Percentiles rank a stretch among this genome's conserved stretches.
These are phyloP conservation scores for Venturia oleaginea DNA, from an alignment of 2,329 filamentous ascomycete species.

Conservation along the genomic window DNA sequence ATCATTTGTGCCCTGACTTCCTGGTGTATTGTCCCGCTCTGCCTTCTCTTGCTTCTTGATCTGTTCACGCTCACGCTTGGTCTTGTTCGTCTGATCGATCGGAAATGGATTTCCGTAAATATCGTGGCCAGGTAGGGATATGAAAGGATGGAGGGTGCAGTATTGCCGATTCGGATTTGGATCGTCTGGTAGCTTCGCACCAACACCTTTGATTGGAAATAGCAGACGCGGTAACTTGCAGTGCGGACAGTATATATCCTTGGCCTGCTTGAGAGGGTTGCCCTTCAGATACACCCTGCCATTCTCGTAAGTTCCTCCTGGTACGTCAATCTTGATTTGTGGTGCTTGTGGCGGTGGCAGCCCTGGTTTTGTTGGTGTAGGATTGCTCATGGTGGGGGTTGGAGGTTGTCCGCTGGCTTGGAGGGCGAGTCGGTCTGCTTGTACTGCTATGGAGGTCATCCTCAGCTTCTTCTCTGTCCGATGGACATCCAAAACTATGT, in stretches of 20 bases:
- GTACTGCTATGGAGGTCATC: conserved; percentile 49
- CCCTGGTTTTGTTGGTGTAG: conserved; percentile 38
- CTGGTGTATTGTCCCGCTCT: conserved; percentile 37
- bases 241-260: conserved; percentile 63
- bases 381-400: conserved; percentile 46
- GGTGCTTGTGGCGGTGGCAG: conserved; percentile 34
- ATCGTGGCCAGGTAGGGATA: conserved; percentile 66
- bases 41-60: conserved; percentile 33
- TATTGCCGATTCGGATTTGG: conserved; percentile 45
- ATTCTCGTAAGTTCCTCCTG: conserved; percentile 62
- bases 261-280: conserved; percentile 62
- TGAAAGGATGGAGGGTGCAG: conserved; percentile 72
- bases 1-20: conserved; percentile 34
- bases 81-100: conserved; percentile 66
- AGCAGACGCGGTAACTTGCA: conserved; percentile 67
- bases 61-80: conserved; percentile 60
- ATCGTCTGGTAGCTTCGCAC: conserved; percentile 54
- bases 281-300: conserved; percentile 60
- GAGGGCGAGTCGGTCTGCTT: conserved; percentile 31
- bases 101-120: conserved; percentile 79
- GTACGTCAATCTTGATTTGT: conserved; percentile 40
- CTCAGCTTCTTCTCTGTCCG: conserved; percentile 70
- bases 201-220: conserved; percentile 62
- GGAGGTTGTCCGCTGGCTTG: conserved; percentile 24
- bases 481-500: conserved; percentile 64